Conservation (phyloP, 2,329 filamentous ascomycete genomes). For the Trichocomaceae sp. region DNA sequence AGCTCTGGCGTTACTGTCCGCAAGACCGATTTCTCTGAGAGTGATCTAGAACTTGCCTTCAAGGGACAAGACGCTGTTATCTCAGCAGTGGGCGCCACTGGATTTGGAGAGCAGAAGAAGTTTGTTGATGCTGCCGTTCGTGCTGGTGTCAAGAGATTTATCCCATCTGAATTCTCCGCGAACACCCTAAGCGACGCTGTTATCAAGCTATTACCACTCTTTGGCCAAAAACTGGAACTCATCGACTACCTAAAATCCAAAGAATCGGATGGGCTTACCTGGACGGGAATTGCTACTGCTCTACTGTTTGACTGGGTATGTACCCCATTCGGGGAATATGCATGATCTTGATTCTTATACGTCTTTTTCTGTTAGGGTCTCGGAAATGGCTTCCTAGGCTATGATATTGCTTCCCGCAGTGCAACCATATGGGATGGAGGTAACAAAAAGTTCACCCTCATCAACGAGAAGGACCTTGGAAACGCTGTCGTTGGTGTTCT, state of each 20-base stretch:
- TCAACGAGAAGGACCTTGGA: constrained; percentile 48
- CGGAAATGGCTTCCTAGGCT: constrained; percentile 45
- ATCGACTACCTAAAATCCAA: constrained; percentile 50
- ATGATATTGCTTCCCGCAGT: constrained; percentile 45
- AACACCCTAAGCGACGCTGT: constrained; percentile 22
- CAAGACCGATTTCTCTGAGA: constrained; percentile 21
- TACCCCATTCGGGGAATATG: not conserved
- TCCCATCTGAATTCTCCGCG: constrained; percentile 29
- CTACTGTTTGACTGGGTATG: constrained; percentile 55
- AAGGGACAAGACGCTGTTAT: constrained; percentile 27
- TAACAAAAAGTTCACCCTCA: constrained; percentile 46
- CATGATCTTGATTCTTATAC: not conserved
- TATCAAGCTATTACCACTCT: constrained; percentile 21
- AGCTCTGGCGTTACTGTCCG: constrained; percentile 17
- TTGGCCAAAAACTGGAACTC: constrained; percentile 21
- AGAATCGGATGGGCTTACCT: constrained; percentile 45
- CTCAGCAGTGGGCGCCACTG: constrained; percentile 21
- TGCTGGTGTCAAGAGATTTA: constrained; percentile 28
- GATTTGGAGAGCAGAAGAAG: constrained; percentile 23
- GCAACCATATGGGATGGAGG: constrained; percentile 54
- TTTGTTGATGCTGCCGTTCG: constrained; percentile 27
- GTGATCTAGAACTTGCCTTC: constrained; percentile 21
- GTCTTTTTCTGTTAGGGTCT: constrained; percentile 35
- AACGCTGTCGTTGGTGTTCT: constrained; percentile 48
- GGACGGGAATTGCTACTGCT: constrained; percentile 55